Conservation (phyloP, 495 filamentous ascomycete genomes). For the Aspergillus sparsus region DNA sequence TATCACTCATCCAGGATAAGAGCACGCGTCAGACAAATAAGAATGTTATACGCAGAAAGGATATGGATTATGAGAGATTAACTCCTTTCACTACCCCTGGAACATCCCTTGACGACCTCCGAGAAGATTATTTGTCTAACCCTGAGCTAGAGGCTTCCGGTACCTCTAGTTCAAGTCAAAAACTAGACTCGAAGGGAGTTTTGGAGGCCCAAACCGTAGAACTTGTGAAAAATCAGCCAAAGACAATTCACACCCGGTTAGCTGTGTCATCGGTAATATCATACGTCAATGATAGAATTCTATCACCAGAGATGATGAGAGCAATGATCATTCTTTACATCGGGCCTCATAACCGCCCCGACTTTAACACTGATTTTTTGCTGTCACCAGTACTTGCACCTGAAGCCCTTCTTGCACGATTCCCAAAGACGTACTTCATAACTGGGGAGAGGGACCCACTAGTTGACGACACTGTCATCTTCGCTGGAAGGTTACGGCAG, state of each 20-base stretch:
- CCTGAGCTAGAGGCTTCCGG: constrained; percentile 39
- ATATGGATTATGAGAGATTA: constrained; percentile 62
- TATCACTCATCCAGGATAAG: constrained; percentile 87
- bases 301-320: constrained; percentile 97
- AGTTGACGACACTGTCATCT: constrained; percentile 95
- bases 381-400: constrained; percentile 89
- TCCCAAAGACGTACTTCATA: constrained; percentile 90
- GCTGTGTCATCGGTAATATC: constrained; percentile 96
- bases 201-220: constrained; percentile 33
- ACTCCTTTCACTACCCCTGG: constrained; percentile 65
- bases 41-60: constrained; percentile 74
- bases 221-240: constrained; percentile 55
- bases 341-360: constrained; percentile 86
- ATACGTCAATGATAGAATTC: constrained; percentile 93
- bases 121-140: constrained; percentile 23
- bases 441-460: constrained; percentile 95
- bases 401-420: constrained; percentile 73
- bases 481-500: constrained; percentile 81
- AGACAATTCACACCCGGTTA: constrained; percentile 79
- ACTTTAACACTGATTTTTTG: constrained; percentile 88
- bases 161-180: not conserved
- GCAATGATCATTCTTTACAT: constrained; percentile 99
- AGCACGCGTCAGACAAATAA: constrained; percentile 74
- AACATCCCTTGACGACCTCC: constrained; percentile 57
- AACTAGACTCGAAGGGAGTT: constrained; percentile 29